Base-by-base conservation (phyloP, 495 filamentous ascomycete genomes). In the Daldinia concentrica region DNA sequence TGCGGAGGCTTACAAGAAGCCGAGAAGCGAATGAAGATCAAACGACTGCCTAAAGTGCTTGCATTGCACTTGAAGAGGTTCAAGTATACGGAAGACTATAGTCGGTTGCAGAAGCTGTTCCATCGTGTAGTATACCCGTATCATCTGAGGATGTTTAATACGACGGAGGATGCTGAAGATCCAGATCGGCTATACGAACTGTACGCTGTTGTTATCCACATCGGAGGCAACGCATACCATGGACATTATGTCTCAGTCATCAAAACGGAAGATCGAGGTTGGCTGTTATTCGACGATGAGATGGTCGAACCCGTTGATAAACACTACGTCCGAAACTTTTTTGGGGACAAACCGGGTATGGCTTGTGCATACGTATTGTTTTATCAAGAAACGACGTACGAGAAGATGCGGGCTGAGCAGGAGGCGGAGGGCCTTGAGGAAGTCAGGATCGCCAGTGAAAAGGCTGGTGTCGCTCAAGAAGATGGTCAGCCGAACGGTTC, bases 1-100 rank as follows among this genome's bases (percentile, higher is more conserved):
- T 99, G 95, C 70, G 95, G 96, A 54, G 96, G 96, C 4, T 82
- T 99, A 22, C 96, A 99, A 81, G 95, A 99, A 81, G 95, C 95
- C 0, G 95, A 98, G 77, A 99, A 99, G 83, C 87, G 95, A 14
- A 99, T 99, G 95, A 99, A 99, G 84, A 93, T 99, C 68, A 99
- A 99, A 80, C 89, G 93, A 62, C 82, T 98, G 68, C 95, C 95
- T 1, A 93, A 91, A 72, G 94, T 99, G 41, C 79, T 99, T 62
- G 93, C 95, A 8, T 81, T 99, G 58, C 96, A 99, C 74, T 81
- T 99, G 62, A 99, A 99, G 76, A 86, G 95, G 58, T 99, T 99
- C 84, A 98, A 99, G 80, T 98, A 97, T 74, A 97, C 94, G 17
- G 95, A 98, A 74, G 94, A 98, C 74, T 86, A 95, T 65, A 94